These are phyloP conservation scores for Mrakiaceae sp. DNA, from an alignment of 1,284 basidiomycete species.

Conservation along the genomic window DNA sequence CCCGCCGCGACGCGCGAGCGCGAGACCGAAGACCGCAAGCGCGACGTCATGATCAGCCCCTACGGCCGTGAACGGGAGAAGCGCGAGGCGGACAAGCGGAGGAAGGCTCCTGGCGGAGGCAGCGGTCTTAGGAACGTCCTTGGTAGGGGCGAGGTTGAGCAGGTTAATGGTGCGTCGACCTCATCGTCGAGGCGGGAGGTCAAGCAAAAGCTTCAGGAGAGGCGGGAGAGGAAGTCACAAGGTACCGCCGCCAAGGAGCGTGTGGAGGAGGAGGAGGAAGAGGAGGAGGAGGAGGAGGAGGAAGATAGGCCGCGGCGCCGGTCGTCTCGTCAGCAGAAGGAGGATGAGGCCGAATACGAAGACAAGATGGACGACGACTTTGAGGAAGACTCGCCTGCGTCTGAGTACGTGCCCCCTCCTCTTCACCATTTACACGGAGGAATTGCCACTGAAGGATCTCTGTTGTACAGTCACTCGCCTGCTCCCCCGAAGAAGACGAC, in stretches of 20 bases:
- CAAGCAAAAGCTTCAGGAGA: no score
- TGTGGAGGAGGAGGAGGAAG: not conserved
- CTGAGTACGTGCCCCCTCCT: no score
- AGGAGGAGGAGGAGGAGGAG: not conserved
- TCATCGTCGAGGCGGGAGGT: no score
- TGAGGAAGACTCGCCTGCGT: not conserved
- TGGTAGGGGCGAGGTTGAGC: not conserved
- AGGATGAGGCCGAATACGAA: not conserved
- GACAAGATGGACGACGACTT: not conserved
- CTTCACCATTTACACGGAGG: no score
- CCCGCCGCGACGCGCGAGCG: constrained; percentile 20
- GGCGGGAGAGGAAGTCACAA: no score
- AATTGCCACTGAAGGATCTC: no score
- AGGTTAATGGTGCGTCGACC: no score
- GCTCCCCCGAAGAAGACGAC: not conserved
- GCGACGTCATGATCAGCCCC: constrained; percentile 31
- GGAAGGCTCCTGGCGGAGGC: not conserved
- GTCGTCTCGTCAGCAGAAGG: not conserved
- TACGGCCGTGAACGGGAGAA: constrained; percentile 30
- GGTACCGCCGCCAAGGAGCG: no score
- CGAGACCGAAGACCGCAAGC: constrained; percentile 24
- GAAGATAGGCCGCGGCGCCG: not conserved
- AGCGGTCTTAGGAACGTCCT: constrained; percentile 7
- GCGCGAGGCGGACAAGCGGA: not conserved
- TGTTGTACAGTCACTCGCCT: no score